Base-by-base conservation (phyloP, 2,329 filamentous ascomycete species). In the Dendrostoma leiphaemia region DNA sequence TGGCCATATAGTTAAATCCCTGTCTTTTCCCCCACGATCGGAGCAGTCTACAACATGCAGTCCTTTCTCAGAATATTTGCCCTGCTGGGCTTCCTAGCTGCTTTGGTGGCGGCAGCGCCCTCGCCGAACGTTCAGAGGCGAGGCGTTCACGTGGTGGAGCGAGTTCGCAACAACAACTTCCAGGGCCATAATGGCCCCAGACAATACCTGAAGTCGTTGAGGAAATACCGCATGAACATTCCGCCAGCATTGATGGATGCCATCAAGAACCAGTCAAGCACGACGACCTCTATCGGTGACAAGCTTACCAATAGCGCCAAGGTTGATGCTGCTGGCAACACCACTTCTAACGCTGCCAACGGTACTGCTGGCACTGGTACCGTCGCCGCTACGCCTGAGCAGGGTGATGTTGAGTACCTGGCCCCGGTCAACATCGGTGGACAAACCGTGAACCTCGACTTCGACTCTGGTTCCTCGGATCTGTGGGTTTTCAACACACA, bases 381-480 rank as follows among this genome's bases (percentile, higher is more conserved):
- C 37, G 89, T 90, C 49, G 73, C 81, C 28, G 84, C 86, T 49
- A 85, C 81, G 26, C 83, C 86, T 12, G 82, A 85, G 59, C 71
- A 79, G 41, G 83, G 85, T 61, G 88, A 89, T 63, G 76, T 81
- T 45, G 83, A 90, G 56, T 92, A 89, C 63, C 77, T 92, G 12
- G 81, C 84, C 1, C 85, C 85, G 0, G 83, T 90, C 49, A 78
- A 67, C n/a, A 80, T 91, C 59, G 88, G 88, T 56, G 85, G 84
- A 5, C 87, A 90, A 70, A 79, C 76, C 4, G 63, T 91, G 54
- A 82, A 84, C 64, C 71, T 91, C 66, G 83, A 89, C 67, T 89
- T 91, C 65, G 88, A 91, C 69, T 87, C 85, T n/a, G 88, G 88
- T 53, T 90, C 86, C 2, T 81, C 87, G 12, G 88, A 90, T 68